These are phyloP conservation scores for Saccharomyces hybrid DNA, from an alignment of 1,139 yeast species.

Conservation along the genomic window DNA sequence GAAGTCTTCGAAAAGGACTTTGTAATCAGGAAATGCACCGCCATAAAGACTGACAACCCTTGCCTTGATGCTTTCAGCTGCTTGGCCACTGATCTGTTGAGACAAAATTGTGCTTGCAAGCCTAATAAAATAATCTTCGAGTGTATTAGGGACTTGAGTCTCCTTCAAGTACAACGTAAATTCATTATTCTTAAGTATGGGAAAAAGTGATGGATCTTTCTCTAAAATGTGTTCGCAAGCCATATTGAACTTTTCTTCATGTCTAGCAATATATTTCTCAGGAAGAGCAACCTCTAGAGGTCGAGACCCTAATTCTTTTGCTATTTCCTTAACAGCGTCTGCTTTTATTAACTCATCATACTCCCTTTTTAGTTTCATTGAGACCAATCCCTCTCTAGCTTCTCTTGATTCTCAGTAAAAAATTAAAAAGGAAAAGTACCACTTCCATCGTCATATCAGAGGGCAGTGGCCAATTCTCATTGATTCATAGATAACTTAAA, in stretches of 20 bases:
- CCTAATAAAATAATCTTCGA: constrained; percentile 37
- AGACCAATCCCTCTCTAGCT: not conserved
- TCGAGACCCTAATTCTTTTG: not conserved
- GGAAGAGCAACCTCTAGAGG: constrained; percentile 30
- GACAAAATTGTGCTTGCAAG: constrained; percentile 50
- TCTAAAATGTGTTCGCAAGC: constrained; percentile 39
- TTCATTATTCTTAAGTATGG: constrained; percentile 25
- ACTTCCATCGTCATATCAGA: not conserved
- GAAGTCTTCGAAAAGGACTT: constrained; percentile 31
- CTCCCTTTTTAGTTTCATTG: not conserved
- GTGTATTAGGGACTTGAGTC: constrained; percentile 11
- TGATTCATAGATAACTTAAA: not conserved
- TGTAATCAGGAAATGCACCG: constrained; percentile 46
- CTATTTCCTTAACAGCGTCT: not conserved
- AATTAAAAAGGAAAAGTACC: not conserved
- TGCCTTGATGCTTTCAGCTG: constrained; percentile 58
- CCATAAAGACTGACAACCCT: constrained; percentile 41
- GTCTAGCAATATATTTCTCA: constrained; percentile 35
- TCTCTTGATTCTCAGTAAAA: not conserved
- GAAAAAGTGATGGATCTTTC: constrained; percentile 40
- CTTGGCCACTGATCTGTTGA: constrained; percentile 82
- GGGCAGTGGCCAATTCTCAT: not conserved
- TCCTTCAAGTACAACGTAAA: constrained; percentile 24
- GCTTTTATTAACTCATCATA: not conserved
- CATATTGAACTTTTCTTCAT: constrained; percentile 39